phyloP scores from a whole-genome alignment of 2,329 filamentous ascomycete species.

The Colletotrichum sp. region DNA sequence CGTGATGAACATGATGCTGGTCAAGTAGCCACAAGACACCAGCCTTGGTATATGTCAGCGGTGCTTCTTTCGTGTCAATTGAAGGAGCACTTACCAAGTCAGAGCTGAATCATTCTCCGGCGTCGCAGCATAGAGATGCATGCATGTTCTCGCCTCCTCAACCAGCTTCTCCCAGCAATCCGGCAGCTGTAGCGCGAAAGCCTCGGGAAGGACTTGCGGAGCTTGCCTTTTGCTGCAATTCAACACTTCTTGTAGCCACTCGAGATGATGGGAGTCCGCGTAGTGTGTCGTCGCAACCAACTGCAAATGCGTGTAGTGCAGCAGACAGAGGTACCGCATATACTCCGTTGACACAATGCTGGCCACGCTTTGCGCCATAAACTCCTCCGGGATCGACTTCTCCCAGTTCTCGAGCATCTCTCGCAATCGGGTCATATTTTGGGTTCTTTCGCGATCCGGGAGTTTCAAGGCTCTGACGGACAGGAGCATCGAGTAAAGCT shows the following conservation, averaged over 20 bases:
- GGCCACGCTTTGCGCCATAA: not conserved
- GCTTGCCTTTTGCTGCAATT: not conserved
- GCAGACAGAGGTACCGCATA: not conserved
- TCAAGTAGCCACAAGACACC: slow-evolving; percentile 11
- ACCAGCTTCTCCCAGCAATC: slow-evolving; percentile 15
- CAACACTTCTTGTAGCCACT: slow-evolving; percentile 1
- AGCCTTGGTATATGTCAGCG: not conserved
- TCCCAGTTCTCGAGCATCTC: slow-evolving; percentile 15
- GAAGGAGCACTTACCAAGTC: slow-evolving; percentile 2
- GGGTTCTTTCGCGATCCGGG: not conserved
- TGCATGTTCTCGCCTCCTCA: not conserved
- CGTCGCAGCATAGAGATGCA: slow-evolving; percentile 11
- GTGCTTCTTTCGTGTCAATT: accelerated
- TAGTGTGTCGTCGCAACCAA: slow-evolving; percentile 1
- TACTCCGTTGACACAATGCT: not conserved
- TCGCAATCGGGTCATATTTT: not conserved
- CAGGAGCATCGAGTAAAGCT: slow-evolving; percentile 8
- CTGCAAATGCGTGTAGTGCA: slow-evolving; percentile 16
- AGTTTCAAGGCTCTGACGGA: slow-evolving; percentile 7
- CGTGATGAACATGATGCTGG: slow-evolving; percentile 14
- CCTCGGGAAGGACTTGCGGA: not conserved
- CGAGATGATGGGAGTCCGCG: slow-evolving; percentile 7
- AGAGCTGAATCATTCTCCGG: slow-evolving; percentile 1
- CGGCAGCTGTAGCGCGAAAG: not conserved
- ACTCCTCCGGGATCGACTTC: not conserved